Percentiles rank a stretch among this genome's conserved stretches.
Conservation (phyloP, 345 rosid genomes). For the Populus deltoides region DNA sequence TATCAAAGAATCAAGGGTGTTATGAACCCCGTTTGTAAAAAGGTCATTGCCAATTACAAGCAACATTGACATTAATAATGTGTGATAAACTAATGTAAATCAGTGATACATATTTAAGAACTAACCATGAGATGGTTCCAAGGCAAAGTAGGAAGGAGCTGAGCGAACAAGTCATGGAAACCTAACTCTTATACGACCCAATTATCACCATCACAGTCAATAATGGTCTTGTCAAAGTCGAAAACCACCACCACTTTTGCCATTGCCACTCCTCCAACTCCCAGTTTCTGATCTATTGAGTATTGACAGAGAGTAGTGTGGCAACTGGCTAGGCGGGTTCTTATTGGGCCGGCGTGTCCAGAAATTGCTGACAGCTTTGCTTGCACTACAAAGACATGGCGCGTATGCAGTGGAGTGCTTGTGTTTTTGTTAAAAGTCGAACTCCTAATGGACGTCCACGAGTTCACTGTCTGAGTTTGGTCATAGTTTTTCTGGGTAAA, state of each 20-base stretch:
- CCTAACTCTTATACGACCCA: conserved; percentile 29
- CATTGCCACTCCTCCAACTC: conserved; percentile 4
- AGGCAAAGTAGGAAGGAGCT: conserved; percentile 26
- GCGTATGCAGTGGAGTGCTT: background rate
- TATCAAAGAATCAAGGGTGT: background rate
- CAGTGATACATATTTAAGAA: background rate
- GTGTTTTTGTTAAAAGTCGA: background rate
- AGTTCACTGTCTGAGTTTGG: background rate
- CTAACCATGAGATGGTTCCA: conserved; percentile 25
- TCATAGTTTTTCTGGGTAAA: too few species aligned
- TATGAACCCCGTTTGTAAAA: background rate
- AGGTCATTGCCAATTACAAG: background rate
- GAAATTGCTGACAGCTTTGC: conserved; percentile 7
- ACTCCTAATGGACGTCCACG: background rate
- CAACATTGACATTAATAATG: background rate
- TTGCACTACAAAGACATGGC: background rate
- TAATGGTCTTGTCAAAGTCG: conserved; percentile 33
- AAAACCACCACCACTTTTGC: conserved; percentile 21
- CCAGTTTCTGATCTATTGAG: too few species aligned
- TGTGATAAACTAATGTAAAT: too few species aligned
- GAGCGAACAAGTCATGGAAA: conserved; percentile 8
- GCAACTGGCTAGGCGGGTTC: background rate
- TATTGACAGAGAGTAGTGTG: background rate
- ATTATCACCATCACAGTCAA: conserved; percentile 27
- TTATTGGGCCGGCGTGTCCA: background rate